Evolutionary conservation across 192 early-diverging fungal species (phyloP).

Genomic region (Podila epigama): DNA sequence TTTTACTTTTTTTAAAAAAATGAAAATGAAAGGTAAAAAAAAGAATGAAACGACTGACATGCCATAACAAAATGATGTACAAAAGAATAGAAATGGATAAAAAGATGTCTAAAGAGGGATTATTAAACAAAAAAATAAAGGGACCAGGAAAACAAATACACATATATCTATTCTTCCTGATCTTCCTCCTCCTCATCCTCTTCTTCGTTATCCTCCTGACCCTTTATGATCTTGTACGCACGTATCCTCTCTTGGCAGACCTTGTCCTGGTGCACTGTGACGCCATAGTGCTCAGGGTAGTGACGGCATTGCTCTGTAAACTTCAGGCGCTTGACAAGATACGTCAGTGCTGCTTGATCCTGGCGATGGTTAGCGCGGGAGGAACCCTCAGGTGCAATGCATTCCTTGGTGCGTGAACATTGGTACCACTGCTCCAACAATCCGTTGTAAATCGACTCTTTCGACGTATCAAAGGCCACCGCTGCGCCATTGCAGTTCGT

Average conservation of each 20-base stretch:
- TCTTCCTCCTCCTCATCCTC: constrained; percentile 1
- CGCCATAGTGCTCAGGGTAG: constrained; percentile 52
- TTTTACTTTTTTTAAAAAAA: no score
- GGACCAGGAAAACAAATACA: no score
- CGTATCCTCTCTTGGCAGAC: constrained; percentile 53
- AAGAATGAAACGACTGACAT: no score
- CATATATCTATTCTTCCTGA: not conserved
- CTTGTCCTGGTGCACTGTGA: constrained; percentile 58
- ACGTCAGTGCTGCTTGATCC: constrained; percentile 62
- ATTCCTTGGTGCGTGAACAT: constrained; percentile 52
- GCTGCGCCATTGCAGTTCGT: constrained; percentile 64
- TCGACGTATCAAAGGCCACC: constrained; percentile 54
- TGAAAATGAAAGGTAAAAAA: no score
- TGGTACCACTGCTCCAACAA: constrained; percentile 54
- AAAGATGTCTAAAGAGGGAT: no score
- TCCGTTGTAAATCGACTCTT: constrained; percentile 47
- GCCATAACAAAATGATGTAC: no score
- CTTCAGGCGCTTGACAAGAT: constrained; percentile 46
- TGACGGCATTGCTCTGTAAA: constrained; percentile 48
- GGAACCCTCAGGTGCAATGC: constrained; percentile 61
- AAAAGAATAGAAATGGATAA: no score
- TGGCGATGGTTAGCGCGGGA: constrained; percentile 62
- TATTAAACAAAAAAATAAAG: no score
- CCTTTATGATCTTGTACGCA: constrained; percentile 47
- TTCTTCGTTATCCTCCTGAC: not conserved